Evolutionary conservation across 129 eudicot species (phyloP).

Genomic region (Deinandra increscens): DNA sequence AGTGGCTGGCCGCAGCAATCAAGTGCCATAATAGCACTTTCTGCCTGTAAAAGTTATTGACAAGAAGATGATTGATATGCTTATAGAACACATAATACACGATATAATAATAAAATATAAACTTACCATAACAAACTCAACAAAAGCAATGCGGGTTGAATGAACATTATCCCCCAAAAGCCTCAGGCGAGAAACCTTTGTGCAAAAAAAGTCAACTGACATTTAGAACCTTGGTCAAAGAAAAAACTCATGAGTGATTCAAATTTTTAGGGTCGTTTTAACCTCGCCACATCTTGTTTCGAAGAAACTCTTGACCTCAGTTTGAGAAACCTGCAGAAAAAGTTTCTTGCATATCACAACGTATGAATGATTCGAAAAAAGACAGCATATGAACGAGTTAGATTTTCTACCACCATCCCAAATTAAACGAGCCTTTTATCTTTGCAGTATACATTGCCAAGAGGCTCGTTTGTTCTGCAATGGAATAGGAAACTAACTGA

Average conservation of each 20-base stretch:
- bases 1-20: conserved; percentile 85
- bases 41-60: conserved; percentile 52
- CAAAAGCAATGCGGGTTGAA: conserved; percentile 95
- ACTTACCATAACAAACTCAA: conserved; percentile 84
- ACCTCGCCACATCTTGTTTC: conserved; percentile 98
- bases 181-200: conserved; percentile 94
- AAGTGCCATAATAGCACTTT: conserved; percentile 88
- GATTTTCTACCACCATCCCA: background rate
- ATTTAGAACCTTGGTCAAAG: background rate
- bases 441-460: background rate
- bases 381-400: background rate
- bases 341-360: no score
- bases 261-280: background rate
- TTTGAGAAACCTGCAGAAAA: conserved; percentile 70
- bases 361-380: background rate
- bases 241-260: background rate
- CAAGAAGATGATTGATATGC: background rate
- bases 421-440: background rate
- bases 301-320: conserved; percentile 86
- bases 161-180: conserved; percentile 97
- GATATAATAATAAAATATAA: background rate
- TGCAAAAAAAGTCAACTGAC: background rate
- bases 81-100: background rate
- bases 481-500: background rate
- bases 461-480: background rate